phyloP scores from a whole-genome alignment of 345 rosid genomes.

The Citrus mangshanensis region DNA sequence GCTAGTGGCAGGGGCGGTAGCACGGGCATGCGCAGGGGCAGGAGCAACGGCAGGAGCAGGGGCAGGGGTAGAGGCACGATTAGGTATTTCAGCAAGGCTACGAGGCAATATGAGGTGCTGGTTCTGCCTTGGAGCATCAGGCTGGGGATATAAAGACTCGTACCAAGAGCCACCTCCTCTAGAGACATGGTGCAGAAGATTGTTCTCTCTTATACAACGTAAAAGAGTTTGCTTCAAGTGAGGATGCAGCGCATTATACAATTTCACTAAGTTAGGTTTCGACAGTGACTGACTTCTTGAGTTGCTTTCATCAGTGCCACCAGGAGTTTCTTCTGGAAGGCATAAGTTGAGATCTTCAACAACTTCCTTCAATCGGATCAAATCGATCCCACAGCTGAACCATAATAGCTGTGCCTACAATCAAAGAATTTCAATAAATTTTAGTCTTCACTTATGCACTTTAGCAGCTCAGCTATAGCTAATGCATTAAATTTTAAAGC shows the following conservation, averaged over 20 bases:
- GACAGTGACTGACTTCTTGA: constrained; percentile 24
- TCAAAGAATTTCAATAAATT: constrained; percentile 14
- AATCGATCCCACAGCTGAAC: constrained; percentile 58
- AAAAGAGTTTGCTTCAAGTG: constrained; percentile 44
- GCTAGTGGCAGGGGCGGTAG: constrained; percentile 5
- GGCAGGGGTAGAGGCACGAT: constrained; percentile 24
- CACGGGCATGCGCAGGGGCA: constrained; percentile 2
- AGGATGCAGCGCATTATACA: constrained; percentile 38
- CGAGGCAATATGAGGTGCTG: constrained; percentile 35
- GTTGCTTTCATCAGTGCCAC: constrained; percentile 10
- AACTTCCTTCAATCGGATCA: constrained; percentile 47
- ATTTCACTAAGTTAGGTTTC: constrained; percentile 38
- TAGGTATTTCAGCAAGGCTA: constrained; percentile 22
- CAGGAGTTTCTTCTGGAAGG: constrained; percentile 32
- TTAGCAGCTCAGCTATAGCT: background rate
- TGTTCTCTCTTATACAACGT: constrained; percentile 54
- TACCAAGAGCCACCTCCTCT: constrained; percentile 42
- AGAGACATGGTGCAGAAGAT: constrained; percentile 26
- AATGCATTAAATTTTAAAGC: background rate
- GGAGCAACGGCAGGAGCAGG: constrained; percentile 17
- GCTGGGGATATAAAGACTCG: constrained; percentile 28
- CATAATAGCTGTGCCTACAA: constrained; percentile 62
- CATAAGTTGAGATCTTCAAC: constrained; percentile 41
- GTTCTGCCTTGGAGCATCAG: constrained; percentile 34
- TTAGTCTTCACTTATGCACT: background rate